These are phyloP conservation scores for Sophora flavescens DNA, from an alignment of 306 rosid genomes.

Conservation along the genomic window DNA sequence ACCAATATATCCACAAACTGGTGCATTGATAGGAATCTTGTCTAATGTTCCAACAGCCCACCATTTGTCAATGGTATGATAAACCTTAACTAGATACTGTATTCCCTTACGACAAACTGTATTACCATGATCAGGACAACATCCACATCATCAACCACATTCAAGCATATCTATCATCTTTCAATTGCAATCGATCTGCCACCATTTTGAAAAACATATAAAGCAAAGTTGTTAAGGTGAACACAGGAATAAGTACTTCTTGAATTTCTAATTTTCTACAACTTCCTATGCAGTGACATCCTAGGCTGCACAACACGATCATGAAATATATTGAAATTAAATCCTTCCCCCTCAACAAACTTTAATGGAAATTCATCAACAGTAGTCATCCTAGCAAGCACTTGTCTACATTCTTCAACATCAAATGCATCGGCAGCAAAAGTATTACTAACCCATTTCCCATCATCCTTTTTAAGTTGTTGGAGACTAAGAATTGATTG, in stretches of 20 bases:
- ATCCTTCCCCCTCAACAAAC: too few species aligned
- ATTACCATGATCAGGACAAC: constrained; percentile 22
- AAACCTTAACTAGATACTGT: constrained; percentile 27
- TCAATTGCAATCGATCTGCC: constrained; percentile 22
- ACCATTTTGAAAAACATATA: not conserved
- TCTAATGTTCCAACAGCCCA: constrained; percentile 34
- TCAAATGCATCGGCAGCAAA: too few species aligned
- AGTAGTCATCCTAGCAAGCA: too few species aligned
- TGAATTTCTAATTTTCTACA: too few species aligned
- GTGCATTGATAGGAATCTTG: constrained; percentile 21
- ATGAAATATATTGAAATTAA: too few species aligned
- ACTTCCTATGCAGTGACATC: constrained; percentile 26
- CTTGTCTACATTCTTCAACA: too few species aligned
- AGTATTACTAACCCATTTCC: too few species aligned
- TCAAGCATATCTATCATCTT: constrained; percentile 24
- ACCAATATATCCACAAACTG: not conserved
- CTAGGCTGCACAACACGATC: too few species aligned
- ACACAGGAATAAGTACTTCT: constrained; percentile 1
- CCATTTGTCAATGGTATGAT: constrained; percentile 19
- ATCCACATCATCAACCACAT: constrained; percentile 41
- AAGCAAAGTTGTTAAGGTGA: not conserved
- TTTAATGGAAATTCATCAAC: too few species aligned
- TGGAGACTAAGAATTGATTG: too few species aligned
- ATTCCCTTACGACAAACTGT: constrained; percentile 14
- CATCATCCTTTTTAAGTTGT: too few species aligned